Evolutionary conservation across 345 rosid species (phyloP).

Genomic region (Citropsis articulata): DNA sequence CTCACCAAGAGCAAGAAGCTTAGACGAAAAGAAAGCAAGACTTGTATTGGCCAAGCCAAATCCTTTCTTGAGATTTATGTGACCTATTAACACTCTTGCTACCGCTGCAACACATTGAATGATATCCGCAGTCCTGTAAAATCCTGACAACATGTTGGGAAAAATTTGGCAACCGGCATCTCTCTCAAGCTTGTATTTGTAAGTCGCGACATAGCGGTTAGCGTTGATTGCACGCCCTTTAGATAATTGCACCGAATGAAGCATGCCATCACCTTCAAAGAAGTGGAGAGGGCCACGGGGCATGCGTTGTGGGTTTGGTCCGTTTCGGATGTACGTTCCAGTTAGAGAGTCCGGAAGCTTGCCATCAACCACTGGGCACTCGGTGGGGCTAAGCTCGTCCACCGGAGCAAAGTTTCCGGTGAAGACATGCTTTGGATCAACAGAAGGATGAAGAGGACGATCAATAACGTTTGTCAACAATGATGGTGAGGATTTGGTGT

Average conservation of each 20-base stretch:
- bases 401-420: slow-evolving; percentile 23
- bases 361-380: slow-evolving; percentile 15
- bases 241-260: slow-evolving; percentile 16
- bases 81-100: slow-evolving; percentile 7
- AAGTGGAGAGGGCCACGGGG: slow-evolving; percentile 21
- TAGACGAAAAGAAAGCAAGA: slow-evolving; percentile 10
- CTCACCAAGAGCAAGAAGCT: slow-evolving; percentile 20
- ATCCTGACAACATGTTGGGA: slow-evolving; percentile 18
- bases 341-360: slow-evolving; percentile 10
- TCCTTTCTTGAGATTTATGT: slow-evolving; percentile 2
- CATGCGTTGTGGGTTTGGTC: slow-evolving; percentile 22
- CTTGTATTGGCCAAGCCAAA: slow-evolving; percentile 23
- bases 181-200: slow-evolving; percentile 20
- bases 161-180: slow-evolving; percentile 16
- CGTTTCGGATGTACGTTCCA: slow-evolving; percentile 25
- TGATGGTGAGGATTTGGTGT: neutral
- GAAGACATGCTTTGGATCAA: slow-evolving; percentile 18
- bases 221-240: slow-evolving; percentile 8
- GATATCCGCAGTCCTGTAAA: neutral
- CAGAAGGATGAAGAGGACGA: slow-evolving; percentile 18
- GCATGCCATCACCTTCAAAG: slow-evolving; percentile 30
- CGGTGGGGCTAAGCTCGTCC: slow-evolving; percentile 7
- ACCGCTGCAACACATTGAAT: neutral
- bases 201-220: slow-evolving; percentile 24
- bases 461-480: neutral